Evolutionary conservation across 2,329 filamentous ascomycete genomes (phyloP).

Genomic region (Pseudohalonectria lignicola): DNA sequence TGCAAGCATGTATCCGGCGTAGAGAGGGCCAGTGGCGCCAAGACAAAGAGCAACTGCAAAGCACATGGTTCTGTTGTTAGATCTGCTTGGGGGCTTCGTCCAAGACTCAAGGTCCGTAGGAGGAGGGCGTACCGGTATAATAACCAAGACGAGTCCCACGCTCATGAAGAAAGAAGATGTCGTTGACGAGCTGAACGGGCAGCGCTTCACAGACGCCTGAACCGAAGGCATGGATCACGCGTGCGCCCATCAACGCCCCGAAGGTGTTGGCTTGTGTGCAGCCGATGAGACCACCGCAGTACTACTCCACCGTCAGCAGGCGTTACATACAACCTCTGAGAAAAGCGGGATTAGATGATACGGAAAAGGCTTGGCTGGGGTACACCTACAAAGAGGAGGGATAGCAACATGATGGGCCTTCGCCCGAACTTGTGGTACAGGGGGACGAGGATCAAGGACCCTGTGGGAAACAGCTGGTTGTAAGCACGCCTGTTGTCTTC

Average conservation of each 20-base stretch:
- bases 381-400: slow-evolving; percentile 23
- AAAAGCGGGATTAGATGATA: no score
- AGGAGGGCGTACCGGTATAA: slow-evolving; percentile 33
- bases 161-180: slow-evolving; percentile 34
- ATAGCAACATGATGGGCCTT: slow-evolving; percentile 29
- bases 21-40: slow-evolving; percentile 43
- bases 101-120: no score
- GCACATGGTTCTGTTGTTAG: no score
- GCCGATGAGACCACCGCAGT: slow-evolving; percentile 27
- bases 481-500: no score
- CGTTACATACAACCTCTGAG: no score
- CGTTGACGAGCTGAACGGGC: slow-evolving; percentile 32
- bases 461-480: slow-evolving; percentile 9
- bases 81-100: background rate
- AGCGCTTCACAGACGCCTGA: slow-evolving; percentile 31
- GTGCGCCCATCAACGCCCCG: slow-evolving; percentile 24
- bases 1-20: slow-evolving; percentile 49
- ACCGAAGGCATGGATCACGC: slow-evolving; percentile 26
- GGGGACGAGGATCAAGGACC: slow-evolving; percentile 43
- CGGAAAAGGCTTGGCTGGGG: background rate
- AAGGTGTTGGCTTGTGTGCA: slow-evolving; percentile 23
- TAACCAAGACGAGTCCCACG: slow-evolving; percentile 44
- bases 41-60: slow-evolving; percentile 38
- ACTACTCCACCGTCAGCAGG: no score
- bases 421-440: slow-evolving; percentile 40